Evolutionary conservation across 2,329 filamentous ascomycete species (phyloP), one percentile per base, ranked within the genome.

Genomic region (Botrytis elliptica): DNA sequence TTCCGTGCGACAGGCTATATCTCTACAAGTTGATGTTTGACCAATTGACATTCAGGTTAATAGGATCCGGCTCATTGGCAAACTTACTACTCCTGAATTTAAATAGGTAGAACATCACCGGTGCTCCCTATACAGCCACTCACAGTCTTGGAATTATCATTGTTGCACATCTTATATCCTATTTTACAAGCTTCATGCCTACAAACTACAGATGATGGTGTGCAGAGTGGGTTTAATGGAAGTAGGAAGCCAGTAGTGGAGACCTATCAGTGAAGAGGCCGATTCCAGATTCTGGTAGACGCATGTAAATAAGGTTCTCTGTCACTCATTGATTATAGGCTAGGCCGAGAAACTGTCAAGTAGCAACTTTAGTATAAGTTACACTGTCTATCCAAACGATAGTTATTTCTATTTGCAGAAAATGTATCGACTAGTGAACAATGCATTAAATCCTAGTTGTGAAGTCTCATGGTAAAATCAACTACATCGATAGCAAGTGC

Each of bases 371-470:
- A 52, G 22, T 12, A n/a, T 55, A n/a, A n/a, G 25, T 16, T n/a
- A 6, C 2, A 16, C 14, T 7, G 0, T n/a, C 5, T 3, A 55
- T 5, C 3, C 12, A 0, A 55, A 55, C 1, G 10, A 5, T 55
- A 7, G n/a, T 16, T 55, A 14, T 55, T n/a, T 55, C 12, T n/a
- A 16, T 7, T 52, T n/a, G 0, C 12, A 55, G 25, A 16, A 16
- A 55, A n/a, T 0, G 0, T n/a, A 7, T n/a, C 25, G 4, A 55
- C 12, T 7, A 55, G 25, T 55, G 49, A 52, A 14, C 25, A 52
- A n/a, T 14, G 14, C 12, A 52, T n/a, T 6, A n/a, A 12, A 52
- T 7, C 10, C 12, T n/a, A 25, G 10, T 55, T 55, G 12, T n/a
- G 25, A n/a, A n/a, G 49, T 16, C 0, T n/a, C 2, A 16, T 55